Base-by-base conservation (phyloP, 345 rosid species). In the Euphorbia pulcherrima region DNA sequence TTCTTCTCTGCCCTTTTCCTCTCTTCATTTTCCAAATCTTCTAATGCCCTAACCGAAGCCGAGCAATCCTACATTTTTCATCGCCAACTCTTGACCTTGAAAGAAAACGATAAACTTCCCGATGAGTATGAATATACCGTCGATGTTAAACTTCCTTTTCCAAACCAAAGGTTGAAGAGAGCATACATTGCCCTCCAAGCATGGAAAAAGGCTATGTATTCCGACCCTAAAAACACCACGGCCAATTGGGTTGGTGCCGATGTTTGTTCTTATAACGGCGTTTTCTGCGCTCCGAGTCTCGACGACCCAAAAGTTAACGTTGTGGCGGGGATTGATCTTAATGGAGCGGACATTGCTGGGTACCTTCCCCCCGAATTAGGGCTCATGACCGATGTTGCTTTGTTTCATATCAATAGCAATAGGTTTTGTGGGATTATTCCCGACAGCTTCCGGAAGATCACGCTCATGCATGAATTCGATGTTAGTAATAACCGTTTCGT, bases 371-470 rank as follows among this genome's bases (percentile, higher is more conserved):
- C 33, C 4, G 60, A 55, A 55, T 13, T 55, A 18, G 60, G 60
- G 30, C 60, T 55, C 4, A 8, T 90, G 82, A 79, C 86, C 0
- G 98, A 92, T 23, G n/a, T 78, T 0, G 90, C 89, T 0, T 62
- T 92, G 65, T 77, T 92, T 63, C 97, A 92, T 63, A 35, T 92
- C 17, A 92, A 89, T 68, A 76, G 94, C 0, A 92, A 92, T 77
- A 64, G 96, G 26, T 88, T 89, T 44, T 92, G 97, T 58, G 97
- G 97, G 35, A 78, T 90, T 71, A 64, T 92, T 29, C 97, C 97
- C 3, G 72, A 69, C 62, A 83, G 81, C 77, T 18, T 92, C 0
- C 70, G 80, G 9, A 82, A 74, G 65, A 78, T 88, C 55, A 77
- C 50, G 8, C 67, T 83, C 10, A 86, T 89, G 89, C 68, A 77